Conservation (phyloP, 75 land plant species). For the Cryptomeria japonica region DNA sequence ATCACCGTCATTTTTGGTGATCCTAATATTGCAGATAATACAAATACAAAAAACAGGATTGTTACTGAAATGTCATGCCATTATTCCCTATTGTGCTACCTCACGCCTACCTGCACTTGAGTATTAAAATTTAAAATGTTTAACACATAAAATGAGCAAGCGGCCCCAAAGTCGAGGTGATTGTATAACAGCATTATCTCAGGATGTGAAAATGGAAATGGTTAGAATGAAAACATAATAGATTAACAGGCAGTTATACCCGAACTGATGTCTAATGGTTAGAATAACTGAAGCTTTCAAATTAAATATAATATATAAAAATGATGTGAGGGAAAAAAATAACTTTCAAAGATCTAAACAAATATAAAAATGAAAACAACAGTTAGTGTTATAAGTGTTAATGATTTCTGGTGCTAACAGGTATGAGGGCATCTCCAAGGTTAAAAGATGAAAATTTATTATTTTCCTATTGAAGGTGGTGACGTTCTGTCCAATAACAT, state of each 20-base stretch:
- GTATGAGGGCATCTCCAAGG: neutral
- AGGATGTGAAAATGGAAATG: neutral
- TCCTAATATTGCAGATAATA: neutral
- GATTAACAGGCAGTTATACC: neutral
- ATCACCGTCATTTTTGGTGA: neutral
- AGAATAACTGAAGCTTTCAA: neutral
- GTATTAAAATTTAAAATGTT: neutral
- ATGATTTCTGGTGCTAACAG: neutral
- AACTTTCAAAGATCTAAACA: neutral
- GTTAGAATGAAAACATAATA: neutral
- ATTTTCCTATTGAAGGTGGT: neutral
- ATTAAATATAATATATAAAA: too few relatives aligned
- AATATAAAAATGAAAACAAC: too few relatives aligned
- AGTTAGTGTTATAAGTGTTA: too few relatives aligned
- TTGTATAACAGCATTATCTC: neutral
- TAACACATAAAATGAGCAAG: neutral
- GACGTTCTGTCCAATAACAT: neutral
- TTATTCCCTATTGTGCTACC: neutral
- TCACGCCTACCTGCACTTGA: neutral
- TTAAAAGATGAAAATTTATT: neutral
- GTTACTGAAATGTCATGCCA: neutral
- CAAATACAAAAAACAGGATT: neutral
- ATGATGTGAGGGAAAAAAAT: too few relatives aligned
- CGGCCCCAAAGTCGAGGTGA: neutral
- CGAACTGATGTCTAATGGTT: too few relatives aligned